A percentile compares a stretch with the other conserved stretches of the same genome.
Conservation (phyloP, 1,284 basidiomycete species). For the Puccinia hordei region DNA sequence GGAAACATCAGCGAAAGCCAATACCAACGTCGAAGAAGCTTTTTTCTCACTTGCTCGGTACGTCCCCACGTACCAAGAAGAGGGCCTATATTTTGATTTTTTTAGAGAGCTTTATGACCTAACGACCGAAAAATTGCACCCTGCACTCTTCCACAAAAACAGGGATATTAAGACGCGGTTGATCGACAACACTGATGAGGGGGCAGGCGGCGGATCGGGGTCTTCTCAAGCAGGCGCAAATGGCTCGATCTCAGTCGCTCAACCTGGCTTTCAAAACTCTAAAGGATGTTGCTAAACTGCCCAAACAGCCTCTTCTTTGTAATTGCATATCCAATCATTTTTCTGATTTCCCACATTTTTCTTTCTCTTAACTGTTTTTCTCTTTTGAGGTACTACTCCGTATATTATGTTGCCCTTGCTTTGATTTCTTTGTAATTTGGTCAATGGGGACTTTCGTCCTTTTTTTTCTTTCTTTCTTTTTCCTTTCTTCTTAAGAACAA, state of each 20-base stretch:
- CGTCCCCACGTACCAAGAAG: conserved; percentile 55
- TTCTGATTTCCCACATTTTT: neutral
- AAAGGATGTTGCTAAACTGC: conserved; percentile 50
- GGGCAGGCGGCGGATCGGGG: conserved; percentile 35
- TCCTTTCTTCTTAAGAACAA: too few species aligned
- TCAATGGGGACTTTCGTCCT: too few species aligned
- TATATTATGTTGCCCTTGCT: too few species aligned
- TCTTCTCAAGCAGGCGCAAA: conserved; percentile 19
- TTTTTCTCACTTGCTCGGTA: conserved; percentile 96
- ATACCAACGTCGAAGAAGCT: conserved; percentile 97
- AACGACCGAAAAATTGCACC: neutral
- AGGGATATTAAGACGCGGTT: conserved; percentile 96
- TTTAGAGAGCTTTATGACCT: neutral
- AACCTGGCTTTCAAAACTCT: conserved; percentile 26
- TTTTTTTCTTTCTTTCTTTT: too few species aligned
- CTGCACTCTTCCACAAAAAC: conserved; percentile 33
- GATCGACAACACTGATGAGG: conserved; percentile 71
- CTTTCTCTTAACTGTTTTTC: conserved; percentile 1
- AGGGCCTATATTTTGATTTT: neutral
- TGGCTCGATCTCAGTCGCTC: conserved; percentile 47
- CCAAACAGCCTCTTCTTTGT: neutral
- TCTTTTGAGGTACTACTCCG: neutral
- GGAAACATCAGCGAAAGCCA: conserved; percentile 97
- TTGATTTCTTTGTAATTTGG: neutral
- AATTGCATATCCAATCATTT: conserved; percentile 5